Evolutionary conservation across 495 filamentous ascomycete genomes (phyloP).

Genomic region (Penicillium cosmopolitanum): DNA sequence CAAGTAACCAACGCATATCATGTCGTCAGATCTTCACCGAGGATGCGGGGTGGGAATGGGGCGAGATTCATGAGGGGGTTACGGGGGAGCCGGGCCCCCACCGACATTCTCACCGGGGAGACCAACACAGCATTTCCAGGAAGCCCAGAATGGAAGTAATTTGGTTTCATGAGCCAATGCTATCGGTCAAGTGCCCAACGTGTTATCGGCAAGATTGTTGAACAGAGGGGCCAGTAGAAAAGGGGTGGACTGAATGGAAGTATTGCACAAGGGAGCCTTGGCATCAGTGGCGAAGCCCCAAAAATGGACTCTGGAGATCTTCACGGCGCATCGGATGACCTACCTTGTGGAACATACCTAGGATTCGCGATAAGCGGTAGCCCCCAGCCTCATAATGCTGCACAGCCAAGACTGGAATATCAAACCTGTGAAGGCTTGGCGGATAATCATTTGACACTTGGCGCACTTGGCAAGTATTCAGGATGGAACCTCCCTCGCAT

Average conservation of each 20-base stretch:
- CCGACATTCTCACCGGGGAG: constrained; percentile 21
- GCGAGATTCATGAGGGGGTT: constrained; percentile 4
- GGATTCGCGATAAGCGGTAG: constrained; percentile 15
- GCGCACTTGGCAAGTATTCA: constrained; percentile 38
- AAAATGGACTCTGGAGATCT: constrained; percentile 13
- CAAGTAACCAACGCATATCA: constrained; percentile 18
- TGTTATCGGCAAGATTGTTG: neutral
- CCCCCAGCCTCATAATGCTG: constrained; percentile 18
- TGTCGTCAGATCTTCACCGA: constrained; percentile 27
- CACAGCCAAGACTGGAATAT: constrained; percentile 34
- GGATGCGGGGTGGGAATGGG: constrained; percentile 23
- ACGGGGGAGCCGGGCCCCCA: constrained; percentile 8
- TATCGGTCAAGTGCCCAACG: constrained; percentile 8
- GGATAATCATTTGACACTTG: constrained; percentile 35
- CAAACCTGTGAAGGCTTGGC: constrained; percentile 45
- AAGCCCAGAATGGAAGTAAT: neutral
- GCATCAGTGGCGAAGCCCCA: constrained; percentile 16
- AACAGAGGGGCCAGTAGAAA: neutral
- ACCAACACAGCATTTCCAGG: constrained; percentile 4
- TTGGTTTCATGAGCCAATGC: constrained; percentile 8
- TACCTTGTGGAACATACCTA: constrained; percentile 17
- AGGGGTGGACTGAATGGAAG: constrained; percentile 2
- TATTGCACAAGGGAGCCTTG: constrained; percentile 2
- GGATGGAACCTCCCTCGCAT: constrained; percentile 29
- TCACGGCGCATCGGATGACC: constrained; percentile 5